Percentiles rank a stretch among this genome's conserved stretches.
phyloP scores from a whole-genome alignment of 345 rosid genomes.

The Pugionium dolabratum region DNA sequence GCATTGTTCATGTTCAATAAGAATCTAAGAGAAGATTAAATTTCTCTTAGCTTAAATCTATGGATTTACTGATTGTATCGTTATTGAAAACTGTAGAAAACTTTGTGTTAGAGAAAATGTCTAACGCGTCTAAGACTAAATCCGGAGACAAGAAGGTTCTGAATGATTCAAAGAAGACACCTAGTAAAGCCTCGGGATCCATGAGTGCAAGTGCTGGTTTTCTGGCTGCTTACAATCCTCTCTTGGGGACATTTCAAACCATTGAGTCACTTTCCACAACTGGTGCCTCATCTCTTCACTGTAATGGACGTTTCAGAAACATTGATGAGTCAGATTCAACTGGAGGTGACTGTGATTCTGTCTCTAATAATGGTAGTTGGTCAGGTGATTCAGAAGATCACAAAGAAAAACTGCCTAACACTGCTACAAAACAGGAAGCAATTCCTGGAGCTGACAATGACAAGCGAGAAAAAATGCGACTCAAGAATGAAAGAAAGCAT shows the following conservation, averaged over 20 bases:
- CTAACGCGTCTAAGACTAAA: constrained; percentile 65
- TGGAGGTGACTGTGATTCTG: constrained; percentile 78
- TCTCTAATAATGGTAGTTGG: constrained; percentile 90
- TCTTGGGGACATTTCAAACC: constrained; percentile 69
- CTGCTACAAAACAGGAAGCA: constrained; percentile 53
- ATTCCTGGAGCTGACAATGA: constrained; percentile 83
- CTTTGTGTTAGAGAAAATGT: constrained; percentile 48
- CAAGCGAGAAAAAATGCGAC: constrained; percentile 83
- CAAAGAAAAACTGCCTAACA: constrained; percentile 61
- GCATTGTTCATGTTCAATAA: constrained; percentile 14
- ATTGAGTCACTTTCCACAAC: constrained; percentile 54
- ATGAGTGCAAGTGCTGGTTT: constrained; percentile 51
- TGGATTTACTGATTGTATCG: constrained; percentile 8
- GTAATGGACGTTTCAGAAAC: constrained; percentile 66
- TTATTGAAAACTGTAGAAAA: constrained; percentile 23
- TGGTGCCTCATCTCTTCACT: constrained; percentile 54
- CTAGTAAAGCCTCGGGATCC: constrained; percentile 56
- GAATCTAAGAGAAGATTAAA: constrained; percentile 6
- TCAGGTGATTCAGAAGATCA: constrained; percentile 97
- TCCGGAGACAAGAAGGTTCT: constrained; percentile 71
- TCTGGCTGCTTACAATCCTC: constrained; percentile 73
- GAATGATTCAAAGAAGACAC: constrained; percentile 69
- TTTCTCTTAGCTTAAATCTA: neutral
- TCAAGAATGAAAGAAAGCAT: constrained; percentile 91
- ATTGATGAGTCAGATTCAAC: constrained; percentile 77